These are phyloP conservation scores for Thinopyrum elongatum DNA, from an alignment of 176 grass and related monocot species.

Conservation along the genomic window DNA sequence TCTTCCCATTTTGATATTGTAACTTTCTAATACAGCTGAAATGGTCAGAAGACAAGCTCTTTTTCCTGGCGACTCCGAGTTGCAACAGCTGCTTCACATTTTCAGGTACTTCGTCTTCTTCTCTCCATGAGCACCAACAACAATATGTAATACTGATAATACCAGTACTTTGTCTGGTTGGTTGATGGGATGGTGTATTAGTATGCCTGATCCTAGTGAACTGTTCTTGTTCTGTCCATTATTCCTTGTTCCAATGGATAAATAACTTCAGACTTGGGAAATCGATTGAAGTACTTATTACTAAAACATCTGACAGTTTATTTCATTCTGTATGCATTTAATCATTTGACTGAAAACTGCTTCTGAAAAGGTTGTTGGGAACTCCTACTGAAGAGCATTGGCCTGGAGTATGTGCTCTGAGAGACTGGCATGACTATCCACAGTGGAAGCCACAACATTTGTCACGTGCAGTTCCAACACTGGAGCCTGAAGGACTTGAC, in stretches of 20 bases:
- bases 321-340: neutral
- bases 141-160: neutral
- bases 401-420: slow-evolving; percentile 73
- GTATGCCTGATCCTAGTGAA: slow-evolving; percentile 8
- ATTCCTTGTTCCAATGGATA: neutral
- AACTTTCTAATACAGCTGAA: slow-evolving; percentile 70
- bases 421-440: slow-evolving; percentile 93
- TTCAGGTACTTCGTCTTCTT: slow-evolving; percentile 53
- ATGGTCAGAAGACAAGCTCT: slow-evolving; percentile 84
- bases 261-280: neutral
- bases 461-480: slow-evolving; percentile 52
- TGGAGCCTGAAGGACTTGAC: slow-evolving; percentile 77
- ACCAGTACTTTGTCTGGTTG: neutral
- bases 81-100: slow-evolving; percentile 96
- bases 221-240: neutral
- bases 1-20: neutral
- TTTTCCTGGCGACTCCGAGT: slow-evolving; percentile 88
- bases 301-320: neutral
- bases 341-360: neutral
- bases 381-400: slow-evolving; percentile 85
- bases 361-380: slow-evolving; percentile 64
- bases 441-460: slow-evolving; percentile 74
- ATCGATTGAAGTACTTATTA: neutral
- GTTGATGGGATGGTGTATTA: neutral
- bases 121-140: neutral